A percentile compares a stretch with the other conserved stretches of the same genome.
Conservation (phyloP, 768 basidiomycete genomes). For the Hericium coralloides region DNA sequence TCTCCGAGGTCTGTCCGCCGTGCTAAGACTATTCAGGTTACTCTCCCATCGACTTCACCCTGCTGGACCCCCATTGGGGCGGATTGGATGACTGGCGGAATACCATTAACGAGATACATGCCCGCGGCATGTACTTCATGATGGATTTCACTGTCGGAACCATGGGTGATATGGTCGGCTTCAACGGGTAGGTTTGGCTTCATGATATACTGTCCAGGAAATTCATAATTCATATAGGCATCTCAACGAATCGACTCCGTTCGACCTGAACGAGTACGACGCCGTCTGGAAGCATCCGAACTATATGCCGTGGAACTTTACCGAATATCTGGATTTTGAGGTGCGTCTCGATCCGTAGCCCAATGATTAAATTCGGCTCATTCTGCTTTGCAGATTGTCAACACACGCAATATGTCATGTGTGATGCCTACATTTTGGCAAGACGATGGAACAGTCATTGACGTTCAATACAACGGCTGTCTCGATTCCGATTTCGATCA, state of each 20-base stretch:
- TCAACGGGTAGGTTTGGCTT: slow-evolving; percentile 53
- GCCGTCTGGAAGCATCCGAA: slow-evolving; percentile 65
- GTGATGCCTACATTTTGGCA: slow-evolving; percentile 72
- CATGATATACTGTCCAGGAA: neutral
- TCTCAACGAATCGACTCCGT: slow-evolving; percentile 69
- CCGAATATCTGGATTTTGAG: slow-evolving; percentile 75
- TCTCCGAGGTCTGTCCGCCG: no score
- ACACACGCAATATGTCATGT: slow-evolving; percentile 68
- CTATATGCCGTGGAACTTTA: slow-evolving; percentile 81
- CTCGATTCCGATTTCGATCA: slow-evolving; percentile 84
- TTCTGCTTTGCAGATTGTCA: slow-evolving; percentile 38
- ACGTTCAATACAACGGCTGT: slow-evolving; percentile 60
- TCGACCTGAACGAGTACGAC: slow-evolving; percentile 64
- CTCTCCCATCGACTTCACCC: slow-evolving; percentile 85
- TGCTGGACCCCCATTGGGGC: slow-evolving; percentile 92
- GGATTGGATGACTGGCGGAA: slow-evolving; percentile 70
- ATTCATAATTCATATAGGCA: neutral
- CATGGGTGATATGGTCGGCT: slow-evolving; percentile 82
- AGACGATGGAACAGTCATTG: slow-evolving; percentile 59
- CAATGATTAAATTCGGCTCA: no score
- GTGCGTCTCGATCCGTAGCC: slow-evolving; percentile 26
- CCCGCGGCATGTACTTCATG: slow-evolving; percentile 85
- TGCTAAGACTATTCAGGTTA: slow-evolving; percentile 47
- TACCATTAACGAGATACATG: slow-evolving; percentile 69
- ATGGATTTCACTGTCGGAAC: slow-evolving; percentile 92